A percentile compares a stretch with the other conserved stretches of the same genome.
phyloP scores from a whole-genome alignment of 306 rosid species.

The Vicia faba region DNA sequence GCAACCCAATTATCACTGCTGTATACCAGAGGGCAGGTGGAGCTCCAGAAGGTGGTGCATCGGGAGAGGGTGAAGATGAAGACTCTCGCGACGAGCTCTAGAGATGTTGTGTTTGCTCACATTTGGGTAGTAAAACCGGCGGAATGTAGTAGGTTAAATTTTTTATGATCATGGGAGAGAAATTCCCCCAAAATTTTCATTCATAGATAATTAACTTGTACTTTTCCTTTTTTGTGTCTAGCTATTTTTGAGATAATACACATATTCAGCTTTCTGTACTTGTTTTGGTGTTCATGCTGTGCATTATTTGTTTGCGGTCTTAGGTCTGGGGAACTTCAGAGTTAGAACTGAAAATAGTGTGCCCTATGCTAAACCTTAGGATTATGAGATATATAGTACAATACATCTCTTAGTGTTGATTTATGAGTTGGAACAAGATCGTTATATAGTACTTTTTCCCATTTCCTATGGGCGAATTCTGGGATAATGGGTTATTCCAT shows the following conservation, averaged over 20 bases:
- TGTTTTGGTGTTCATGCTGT: background rate
- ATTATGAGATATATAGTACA: no score
- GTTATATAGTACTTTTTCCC: no score
- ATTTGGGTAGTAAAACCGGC: constrained; percentile 40
- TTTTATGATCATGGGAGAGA: constrained; percentile 44
- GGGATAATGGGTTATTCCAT: no score
- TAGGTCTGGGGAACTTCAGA: background rate
- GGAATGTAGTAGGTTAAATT: constrained; percentile 43
- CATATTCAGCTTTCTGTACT: background rate
- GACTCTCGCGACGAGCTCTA: constrained; percentile 91
- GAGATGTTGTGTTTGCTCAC: constrained; percentile 18
- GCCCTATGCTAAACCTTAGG: no score
- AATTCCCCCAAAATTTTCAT: constrained; percentile 49
- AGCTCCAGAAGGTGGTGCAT: constrained; percentile 73
- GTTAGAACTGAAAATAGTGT: background rate
- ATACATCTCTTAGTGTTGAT: no score
- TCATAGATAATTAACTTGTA: constrained; percentile 42
- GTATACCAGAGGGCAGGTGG: constrained; percentile 95
- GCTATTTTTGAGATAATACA: constrained; percentile 29
- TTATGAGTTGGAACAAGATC: no score
- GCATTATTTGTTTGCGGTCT: background rate
- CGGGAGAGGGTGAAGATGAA: constrained; percentile 74
- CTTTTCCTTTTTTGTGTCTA: constrained; percentile 14
- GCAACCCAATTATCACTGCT: constrained; percentile 86
- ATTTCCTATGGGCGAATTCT: no score